Conservation (phyloP, 495 filamentous ascomycete species). For the Tuber borchii region DNA sequence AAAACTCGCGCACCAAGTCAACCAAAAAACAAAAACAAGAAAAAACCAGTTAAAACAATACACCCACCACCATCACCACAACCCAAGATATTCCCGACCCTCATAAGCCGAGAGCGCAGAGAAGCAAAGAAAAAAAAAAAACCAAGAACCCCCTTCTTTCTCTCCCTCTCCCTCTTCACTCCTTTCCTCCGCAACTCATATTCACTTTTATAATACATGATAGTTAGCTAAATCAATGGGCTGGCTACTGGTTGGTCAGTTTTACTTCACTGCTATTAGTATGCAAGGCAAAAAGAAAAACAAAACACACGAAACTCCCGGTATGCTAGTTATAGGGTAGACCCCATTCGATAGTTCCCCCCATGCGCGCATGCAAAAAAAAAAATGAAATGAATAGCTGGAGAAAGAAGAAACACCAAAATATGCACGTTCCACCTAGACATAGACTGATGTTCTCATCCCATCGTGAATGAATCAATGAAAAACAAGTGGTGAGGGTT, state of each 20-base stretch:
- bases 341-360: not conserved
- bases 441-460: not conserved
- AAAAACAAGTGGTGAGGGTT: not conserved
- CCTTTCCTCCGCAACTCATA: not conserved
- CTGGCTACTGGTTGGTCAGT: not conserved
- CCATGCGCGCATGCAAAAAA: not conserved
- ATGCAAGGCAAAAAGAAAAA: not conserved
- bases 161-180: not conserved
- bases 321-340: not conserved
- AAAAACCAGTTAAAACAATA: not conserved
- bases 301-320: not conserved
- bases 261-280: not conserved
- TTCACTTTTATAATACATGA: not conserved
- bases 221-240: not conserved
- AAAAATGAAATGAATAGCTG: not conserved
- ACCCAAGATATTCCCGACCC: not conserved
- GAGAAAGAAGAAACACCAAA: not conserved
- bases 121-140: not conserved
- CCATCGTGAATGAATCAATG: conserved; percentile 1
- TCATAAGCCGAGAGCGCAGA: not conserved
- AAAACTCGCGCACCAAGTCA: not conserved
- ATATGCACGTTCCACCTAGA: not conserved
- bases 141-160: not conserved
- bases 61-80: not conserved
- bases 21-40: not conserved